Evolutionary conservation across 441 rosid species (phyloP).

Genomic region (Gossypium gossypioides): DNA sequence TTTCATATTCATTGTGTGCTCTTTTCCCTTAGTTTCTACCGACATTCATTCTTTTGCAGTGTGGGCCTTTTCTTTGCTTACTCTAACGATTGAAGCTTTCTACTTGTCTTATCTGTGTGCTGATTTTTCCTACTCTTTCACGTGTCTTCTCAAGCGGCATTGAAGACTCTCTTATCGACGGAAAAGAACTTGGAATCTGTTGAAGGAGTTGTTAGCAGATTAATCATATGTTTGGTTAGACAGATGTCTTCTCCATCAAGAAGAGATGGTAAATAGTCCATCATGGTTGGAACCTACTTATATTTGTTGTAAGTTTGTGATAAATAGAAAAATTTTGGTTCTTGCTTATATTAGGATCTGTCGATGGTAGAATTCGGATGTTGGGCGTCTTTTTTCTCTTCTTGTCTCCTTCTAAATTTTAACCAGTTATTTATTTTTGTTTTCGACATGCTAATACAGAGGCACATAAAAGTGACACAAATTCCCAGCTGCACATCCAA

Average conservation of each 20-base stretch:
- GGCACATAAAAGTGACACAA: slow-evolving; percentile 23
- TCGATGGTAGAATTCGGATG: not conserved
- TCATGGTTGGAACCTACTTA: not conserved
- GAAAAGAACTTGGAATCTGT: slow-evolving; percentile 32
- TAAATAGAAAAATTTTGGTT: not conserved
- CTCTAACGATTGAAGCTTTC: not conserved
- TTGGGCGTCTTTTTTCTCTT: not conserved
- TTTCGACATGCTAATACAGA: slow-evolving; percentile 30
- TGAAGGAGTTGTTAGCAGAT: slow-evolving; percentile 48
- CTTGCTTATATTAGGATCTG: not conserved
- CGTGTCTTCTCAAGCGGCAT: slow-evolving; percentile 34
- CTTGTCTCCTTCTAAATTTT: not conserved
- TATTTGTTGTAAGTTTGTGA: not conserved
- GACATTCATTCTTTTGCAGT: not conserved
- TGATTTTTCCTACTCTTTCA: slow-evolving; percentile 12
- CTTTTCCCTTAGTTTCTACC: not conserved
- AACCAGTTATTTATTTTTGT: not conserved
- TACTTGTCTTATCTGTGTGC: not conserved
- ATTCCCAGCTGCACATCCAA: slow-evolving; percentile 35
- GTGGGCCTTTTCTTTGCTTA: not conserved
- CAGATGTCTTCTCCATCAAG: slow-evolving; percentile 49
- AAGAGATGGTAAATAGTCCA: slow-evolving; percentile 34
- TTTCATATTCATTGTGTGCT: not conserved
- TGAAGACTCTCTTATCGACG: slow-evolving; percentile 43
- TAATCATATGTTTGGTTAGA: slow-evolving; percentile 46